These are phyloP conservation scores for Flagelloscypha sp. DNA, from an alignment of 768 basidiomycete genomes.

Conservation along the genomic window DNA sequence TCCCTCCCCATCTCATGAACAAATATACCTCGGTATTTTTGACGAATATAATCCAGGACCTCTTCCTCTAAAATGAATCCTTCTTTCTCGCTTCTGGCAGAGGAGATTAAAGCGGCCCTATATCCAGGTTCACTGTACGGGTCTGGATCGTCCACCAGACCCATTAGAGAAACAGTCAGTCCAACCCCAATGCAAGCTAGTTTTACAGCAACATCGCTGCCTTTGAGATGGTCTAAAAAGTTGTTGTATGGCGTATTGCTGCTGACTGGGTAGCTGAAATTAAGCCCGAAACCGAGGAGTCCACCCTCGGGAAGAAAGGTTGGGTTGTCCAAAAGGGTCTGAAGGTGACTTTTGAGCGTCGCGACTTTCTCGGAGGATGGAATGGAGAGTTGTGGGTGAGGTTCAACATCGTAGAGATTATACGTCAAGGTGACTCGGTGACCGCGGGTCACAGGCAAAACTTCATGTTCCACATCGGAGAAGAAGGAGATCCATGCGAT, in stretches of 20 bases:
- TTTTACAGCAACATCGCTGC: constrained; percentile 18
- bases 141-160: no score
- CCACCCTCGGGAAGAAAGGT: constrained; percentile 24
- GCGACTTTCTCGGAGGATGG: constrained; percentile 4
- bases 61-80: no score
- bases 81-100: no score
- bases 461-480: constrained; percentile 36
- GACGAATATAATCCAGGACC: no score
- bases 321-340: constrained; percentile 17
- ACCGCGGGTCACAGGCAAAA: constrained; percentile 28
- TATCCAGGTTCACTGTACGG: no score
- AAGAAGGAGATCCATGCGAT: constrained; percentile 32
- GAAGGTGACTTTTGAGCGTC: constrained; percentile 14
- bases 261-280: constrained; percentile 26
- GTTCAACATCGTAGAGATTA: constrained; percentile 33
- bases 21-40: no score
- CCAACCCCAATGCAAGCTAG: constrained; percentile 13
- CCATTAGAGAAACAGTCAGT: constrained; percentile 14
- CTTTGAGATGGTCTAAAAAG: constrained; percentile 17
- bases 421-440: constrained; percentile 34
- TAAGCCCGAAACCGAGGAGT: constrained; percentile 26
- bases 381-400: no score
- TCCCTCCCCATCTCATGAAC: no score
- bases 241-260: not conserved
- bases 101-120: no score